A percentile compares a stretch with the other conserved stretches of the same genome.
phyloP scores from a whole-genome alignment of 768 basidiomycete genomes.

The Hericium coralloides region DNA sequence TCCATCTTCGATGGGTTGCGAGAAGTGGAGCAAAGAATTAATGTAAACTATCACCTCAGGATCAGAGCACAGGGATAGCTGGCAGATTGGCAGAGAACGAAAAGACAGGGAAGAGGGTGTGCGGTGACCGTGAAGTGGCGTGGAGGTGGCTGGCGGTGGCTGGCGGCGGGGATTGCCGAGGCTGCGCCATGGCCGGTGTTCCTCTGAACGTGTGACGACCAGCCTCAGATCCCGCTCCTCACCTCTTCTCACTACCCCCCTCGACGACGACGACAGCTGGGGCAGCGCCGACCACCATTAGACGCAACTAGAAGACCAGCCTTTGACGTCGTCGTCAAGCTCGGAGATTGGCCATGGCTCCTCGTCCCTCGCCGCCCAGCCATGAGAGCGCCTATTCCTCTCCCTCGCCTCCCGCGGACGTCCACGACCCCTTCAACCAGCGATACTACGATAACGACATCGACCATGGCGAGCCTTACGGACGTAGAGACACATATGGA shows the following conservation, averaged over 20 bases:
- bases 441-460: constrained; percentile 68
- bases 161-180: background rate
- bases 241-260: background rate
- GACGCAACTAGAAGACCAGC: background rate
- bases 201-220: background rate
- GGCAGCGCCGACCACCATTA: background rate
- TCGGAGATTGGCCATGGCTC: constrained; percentile 32
- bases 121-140: background rate
- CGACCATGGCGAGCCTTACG: constrained; percentile 51
- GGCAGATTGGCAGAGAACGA: background rate
- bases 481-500: constrained; percentile 53
- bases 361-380: constrained; percentile 45
- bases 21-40: no score
- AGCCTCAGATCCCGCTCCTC: background rate
- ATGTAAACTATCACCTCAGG: no score
- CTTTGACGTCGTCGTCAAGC: background rate
- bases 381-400: constrained; percentile 47
- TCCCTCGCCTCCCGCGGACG: constrained; percentile 52
- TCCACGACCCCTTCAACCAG: constrained; percentile 54
- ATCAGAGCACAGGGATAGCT: no score
- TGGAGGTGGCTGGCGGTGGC: background rate
- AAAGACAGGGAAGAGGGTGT: background rate
- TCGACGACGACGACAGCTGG: background rate
- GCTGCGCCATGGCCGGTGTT: background rate
- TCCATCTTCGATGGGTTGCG: no score